Conservation (phyloP, 2,329 filamentous ascomycete genomes). For the Cordyceps fumosorosea region DNA sequence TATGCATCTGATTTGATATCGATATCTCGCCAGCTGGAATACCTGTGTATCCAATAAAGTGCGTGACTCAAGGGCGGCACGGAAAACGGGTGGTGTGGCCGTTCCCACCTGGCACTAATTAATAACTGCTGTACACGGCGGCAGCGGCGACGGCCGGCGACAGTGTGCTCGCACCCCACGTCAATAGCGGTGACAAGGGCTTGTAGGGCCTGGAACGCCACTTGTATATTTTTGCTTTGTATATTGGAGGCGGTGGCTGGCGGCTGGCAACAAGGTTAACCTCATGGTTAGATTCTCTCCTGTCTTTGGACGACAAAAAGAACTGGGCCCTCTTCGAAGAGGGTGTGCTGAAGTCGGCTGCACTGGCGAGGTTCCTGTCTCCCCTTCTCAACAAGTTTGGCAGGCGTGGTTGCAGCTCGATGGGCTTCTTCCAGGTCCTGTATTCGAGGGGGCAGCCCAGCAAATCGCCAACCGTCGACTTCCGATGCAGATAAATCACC, state of each 20-base stretch:
- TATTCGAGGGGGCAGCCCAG: neutral
- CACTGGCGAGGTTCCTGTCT: neutral
- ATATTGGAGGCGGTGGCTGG: neutral
- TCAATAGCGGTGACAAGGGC: constrained; percentile 4
- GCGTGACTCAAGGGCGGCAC: neutral
- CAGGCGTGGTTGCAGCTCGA: neutral
- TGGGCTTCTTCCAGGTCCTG: neutral
- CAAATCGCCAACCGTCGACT: neutral
- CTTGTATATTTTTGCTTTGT: neutral
- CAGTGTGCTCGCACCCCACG: neutral
- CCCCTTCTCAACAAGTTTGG: neutral
- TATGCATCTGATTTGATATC: neutral
- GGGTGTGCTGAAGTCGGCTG: neutral
- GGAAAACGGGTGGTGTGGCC: neutral
- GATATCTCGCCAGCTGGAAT: neutral
- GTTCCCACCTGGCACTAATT: too few species aligned
- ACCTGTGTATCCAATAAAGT: neutral
- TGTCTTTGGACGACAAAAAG: constrained; percentile 1
- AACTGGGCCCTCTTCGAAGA: neutral
- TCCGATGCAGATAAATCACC: neutral
- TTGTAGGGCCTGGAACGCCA: neutral
- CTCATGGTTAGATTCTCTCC: constrained; percentile 13
- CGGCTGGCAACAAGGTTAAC: constrained; percentile 10
- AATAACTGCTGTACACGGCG: neutral
- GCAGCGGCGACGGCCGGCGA: neutral